Percentiles rank a stretch among this genome's conserved stretches.
phyloP scores from a whole-genome alignment of 1,284 basidiomycete genomes.

The Grifola frondosa region DNA sequence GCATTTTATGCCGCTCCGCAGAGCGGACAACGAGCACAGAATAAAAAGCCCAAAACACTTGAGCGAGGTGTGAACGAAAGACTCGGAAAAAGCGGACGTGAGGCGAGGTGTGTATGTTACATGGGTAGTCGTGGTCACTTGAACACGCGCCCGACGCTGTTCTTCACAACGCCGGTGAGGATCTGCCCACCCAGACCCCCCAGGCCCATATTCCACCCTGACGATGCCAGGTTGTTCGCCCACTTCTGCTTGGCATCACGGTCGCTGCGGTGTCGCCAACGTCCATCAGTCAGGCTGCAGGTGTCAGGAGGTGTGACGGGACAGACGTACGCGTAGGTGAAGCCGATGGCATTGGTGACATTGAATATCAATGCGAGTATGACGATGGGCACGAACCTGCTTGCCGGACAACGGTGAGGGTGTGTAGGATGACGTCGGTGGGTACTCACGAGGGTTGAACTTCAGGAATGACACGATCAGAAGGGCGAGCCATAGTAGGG shows the following conservation, averaged over 20 bases:
- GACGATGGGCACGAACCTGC: constrained; percentile 85
- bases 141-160: constrained; percentile 77
- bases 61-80: constrained; percentile 1
- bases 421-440: not conserved
- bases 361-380: constrained; percentile 89
- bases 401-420: constrained; percentile 3
- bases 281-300: constrained; percentile 3
- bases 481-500: constrained; percentile 81
- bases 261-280: constrained; percentile 51
- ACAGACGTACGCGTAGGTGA: constrained; percentile 80
- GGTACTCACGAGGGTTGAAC: constrained; percentile 75
- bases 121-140: constrained; percentile 17
- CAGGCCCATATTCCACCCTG: constrained; percentile 62
- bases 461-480: constrained; percentile 87
- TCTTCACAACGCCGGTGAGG: constrained; percentile 76
- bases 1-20: constrained; percentile 30
- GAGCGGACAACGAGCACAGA: constrained; percentile 26
- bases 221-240: constrained; percentile 67
- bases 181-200: constrained; percentile 80
- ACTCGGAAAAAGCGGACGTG: constrained; percentile 4
- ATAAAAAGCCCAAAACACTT: constrained; percentile 10
- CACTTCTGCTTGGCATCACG: constrained; percentile 85
- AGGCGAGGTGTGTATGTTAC: constrained; percentile 2
- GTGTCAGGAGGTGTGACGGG: not conserved
- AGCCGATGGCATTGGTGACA: constrained; percentile 87